These are phyloP conservation scores for Galerina sulciceps DNA, from an alignment of 768 basidiomycete genomes.

Conservation along the genomic window DNA sequence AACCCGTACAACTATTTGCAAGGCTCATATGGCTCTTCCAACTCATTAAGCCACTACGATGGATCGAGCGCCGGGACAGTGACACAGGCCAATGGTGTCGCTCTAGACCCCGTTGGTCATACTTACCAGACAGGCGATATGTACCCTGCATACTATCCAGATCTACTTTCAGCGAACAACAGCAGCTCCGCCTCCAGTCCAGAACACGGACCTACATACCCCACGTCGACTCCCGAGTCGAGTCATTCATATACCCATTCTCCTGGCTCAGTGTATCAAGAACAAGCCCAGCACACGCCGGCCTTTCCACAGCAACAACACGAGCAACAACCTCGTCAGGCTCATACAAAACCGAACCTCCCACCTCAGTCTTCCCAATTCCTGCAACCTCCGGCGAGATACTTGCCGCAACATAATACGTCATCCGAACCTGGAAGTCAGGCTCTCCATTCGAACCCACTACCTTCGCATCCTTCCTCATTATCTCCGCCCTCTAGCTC, in stretches of 20 bases:
- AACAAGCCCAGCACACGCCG: conserved; percentile 19
- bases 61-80: conserved; percentile 26
- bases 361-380: conserved; percentile 16
- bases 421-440: conserved; percentile 12
- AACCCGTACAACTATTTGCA: conserved; percentile 31
- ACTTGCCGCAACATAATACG: conserved; percentile 9
- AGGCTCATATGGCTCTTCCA: conserved; percentile 28
- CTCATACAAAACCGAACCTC: conserved; percentile 8
- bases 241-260: conserved; percentile 31
- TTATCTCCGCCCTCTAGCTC: conserved; percentile 17
- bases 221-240: conserved; percentile 27
- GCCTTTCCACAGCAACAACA: conserved; percentile 12
- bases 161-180: conserved; percentile 20
- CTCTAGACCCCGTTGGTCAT: conserved; percentile 6
- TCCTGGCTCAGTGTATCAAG: conserved; percentile 34
- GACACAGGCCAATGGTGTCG: conserved; percentile 22
- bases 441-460: conserved; percentile 9
- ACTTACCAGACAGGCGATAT: conserved; percentile 16
- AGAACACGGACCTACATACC: conserved; percentile 20
- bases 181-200: conserved; percentile 24
- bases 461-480: conserved; percentile 15
- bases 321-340: conserved; percentile 9
- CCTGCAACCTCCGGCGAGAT: conserved; percentile 14
- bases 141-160: conserved; percentile 25
- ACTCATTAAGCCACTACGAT: conserved; percentile 23